These are phyloP conservation scores for Pezicula neosporulosa DNA, from an alignment of 2,329 filamentous ascomycete genomes.

Conservation along the genomic window DNA sequence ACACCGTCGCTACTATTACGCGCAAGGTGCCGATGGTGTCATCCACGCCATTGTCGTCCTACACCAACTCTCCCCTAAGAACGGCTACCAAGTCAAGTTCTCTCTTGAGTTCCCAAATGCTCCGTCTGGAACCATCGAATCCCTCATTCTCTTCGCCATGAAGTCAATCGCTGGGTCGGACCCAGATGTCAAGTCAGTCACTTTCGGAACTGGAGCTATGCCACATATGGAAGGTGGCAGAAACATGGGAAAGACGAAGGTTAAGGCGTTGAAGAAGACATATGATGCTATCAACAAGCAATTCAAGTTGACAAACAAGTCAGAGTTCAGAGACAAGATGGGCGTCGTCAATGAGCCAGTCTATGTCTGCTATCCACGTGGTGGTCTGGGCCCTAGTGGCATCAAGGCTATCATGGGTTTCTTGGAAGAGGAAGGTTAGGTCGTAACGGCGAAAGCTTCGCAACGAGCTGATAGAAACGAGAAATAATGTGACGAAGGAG, in stretches of 20 bases:
- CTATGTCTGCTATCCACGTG: conserved; percentile 86
- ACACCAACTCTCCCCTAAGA: conserved; percentile 72
- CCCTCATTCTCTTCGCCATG: conserved; percentile 71
- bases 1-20: conserved; percentile 84
- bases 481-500: too few species aligned
- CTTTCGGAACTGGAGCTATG: conserved; percentile 82
- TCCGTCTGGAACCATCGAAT: conserved; percentile 84
- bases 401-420: conserved; percentile 86
- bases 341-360: conserved; percentile 80
- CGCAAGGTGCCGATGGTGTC: conserved; percentile 67
- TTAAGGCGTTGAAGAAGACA: conserved; percentile 76
- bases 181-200: conserved; percentile 63
- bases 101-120: conserved; percentile 88
- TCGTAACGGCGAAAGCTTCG: too few species aligned
- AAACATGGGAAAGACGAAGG: conserved; percentile 75
- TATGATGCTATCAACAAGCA: conserved; percentile 81
- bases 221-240: conserved; percentile 73
- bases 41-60: conserved; percentile 78
- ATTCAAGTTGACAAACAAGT: conserved; percentile 78
- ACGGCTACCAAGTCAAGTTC: conserved; percentile 95
- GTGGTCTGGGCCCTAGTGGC: conserved; percentile 78
- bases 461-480: too few species aligned
- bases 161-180: conserved; percentile 46
- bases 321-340: conserved; percentile 87
- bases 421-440: conserved; percentile 65